These are phyloP conservation scores for Umbilicus rupestris DNA, from an alignment of 164 flowering plant species.

Conservation along the genomic window DNA sequence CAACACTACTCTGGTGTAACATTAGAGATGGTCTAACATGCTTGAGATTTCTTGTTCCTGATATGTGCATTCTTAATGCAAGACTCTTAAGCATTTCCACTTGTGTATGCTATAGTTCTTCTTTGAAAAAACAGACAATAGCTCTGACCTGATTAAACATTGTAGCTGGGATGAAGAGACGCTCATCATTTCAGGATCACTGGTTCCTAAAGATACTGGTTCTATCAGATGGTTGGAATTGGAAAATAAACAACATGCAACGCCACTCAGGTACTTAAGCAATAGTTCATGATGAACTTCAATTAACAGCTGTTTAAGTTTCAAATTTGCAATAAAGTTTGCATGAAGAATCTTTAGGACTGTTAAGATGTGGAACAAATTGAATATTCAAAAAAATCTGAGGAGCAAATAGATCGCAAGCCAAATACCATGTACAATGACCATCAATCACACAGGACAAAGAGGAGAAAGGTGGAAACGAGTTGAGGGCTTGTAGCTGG, in stretches of 20 bases:
- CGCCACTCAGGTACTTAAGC: not conserved
- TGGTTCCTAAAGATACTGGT: slow-evolving; percentile 6
- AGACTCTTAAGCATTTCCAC: not conserved
- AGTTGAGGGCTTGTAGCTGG: not conserved
- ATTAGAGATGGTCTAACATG: not conserved
- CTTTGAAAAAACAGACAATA: no score
- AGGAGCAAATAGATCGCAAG: not conserved
- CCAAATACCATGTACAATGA: not conserved
- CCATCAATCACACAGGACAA: not conserved
- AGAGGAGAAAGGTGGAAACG: slow-evolving; percentile 2
- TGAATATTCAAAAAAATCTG: not conserved
- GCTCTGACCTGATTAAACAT: not conserved
- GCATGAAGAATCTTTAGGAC: not conserved
- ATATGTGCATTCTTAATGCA: not conserved
- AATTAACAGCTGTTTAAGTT: not conserved
- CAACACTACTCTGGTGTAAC: not conserved
- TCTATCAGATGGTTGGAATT: slow-evolving; percentile 1
- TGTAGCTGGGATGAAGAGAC: slow-evolving; percentile 6
- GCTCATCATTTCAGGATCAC: not conserved
- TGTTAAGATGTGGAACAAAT: not conserved
- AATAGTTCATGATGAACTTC: not conserved
- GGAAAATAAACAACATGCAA: slow-evolving; percentile 1
- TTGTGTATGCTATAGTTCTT: no score
- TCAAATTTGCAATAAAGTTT: no score
- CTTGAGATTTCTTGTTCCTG: not conserved